Base-by-base conservation (phyloP, 768 basidiomycete genomes). In the Kondoa malvinella region DNA sequence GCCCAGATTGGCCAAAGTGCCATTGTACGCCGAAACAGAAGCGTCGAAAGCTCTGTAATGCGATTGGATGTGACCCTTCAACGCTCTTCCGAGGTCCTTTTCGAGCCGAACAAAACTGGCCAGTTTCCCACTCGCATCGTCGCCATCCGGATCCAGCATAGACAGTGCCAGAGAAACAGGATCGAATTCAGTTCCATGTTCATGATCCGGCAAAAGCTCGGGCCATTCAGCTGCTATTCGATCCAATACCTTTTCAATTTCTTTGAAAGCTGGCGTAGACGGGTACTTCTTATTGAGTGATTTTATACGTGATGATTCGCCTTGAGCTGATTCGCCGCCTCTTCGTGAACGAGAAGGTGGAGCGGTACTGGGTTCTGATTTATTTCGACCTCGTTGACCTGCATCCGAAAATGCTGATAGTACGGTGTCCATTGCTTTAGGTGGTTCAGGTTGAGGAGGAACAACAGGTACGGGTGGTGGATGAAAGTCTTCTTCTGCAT, bases 31-130 rank as follows among this genome's bases (percentile, higher is more conserved):
- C 0, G 92, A 90, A 27, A 97, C 80, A 0, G 92, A 86, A n/a
- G 90, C 86, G 57, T 90, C 91, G 76, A 96, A 97, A 1, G 92
- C 85, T 77, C 94, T 86, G 76, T 92, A 95, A 87, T 75, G 76
- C 86, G 89, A 86, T 73, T 92, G 88, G 27, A 94, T 88, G 1
- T 91, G 90, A 63, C 88, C 87, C 76, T 88, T 87, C 31, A 94
- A 78, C 21, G 89, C 87, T 66, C 81, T 82, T 31, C 88, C 87
- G 21, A 94, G 80, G 81, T 87, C 83, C 4, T 81, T 78, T 77
- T 89, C 91, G 2, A 88, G 87, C 57, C 81, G 78, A 32, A 83
- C 81, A 75, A 94, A 94, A 56, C 56, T 68, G 61, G 26, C 60
- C 26, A 40, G 27, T 25, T 26, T 3, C 29, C 0, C 65, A 2